Base-by-base conservation (phyloP, 2,329 filamentous ascomycete species). In the Diaporthe citrichinensis region DNA sequence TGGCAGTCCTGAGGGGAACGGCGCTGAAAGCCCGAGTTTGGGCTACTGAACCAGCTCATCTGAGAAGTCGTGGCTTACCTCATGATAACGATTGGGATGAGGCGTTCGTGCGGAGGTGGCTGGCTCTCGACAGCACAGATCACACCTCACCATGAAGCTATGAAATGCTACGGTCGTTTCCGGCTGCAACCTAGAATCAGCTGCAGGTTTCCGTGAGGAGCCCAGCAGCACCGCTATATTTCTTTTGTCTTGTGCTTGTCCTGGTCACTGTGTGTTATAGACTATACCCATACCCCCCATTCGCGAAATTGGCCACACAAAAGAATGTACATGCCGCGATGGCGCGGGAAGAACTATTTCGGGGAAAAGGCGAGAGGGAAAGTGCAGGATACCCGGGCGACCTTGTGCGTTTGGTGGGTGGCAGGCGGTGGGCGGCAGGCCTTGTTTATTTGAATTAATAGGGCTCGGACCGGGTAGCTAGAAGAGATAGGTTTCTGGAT, bases 11-110 rank as follows among this genome's bases (percentile, higher is more conserved):
- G 83, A 79, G 55, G 82, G 81, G 57, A 87, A 84, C 77, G 83
- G 83, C 23, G 81, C 83, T 28, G 84, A 81, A 44, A 87, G 85
- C 74, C 85, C 85, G 53, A 71, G 71, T 15, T 17, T 59, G 61
- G 62, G 49, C 5, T 73, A 73, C 58, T 65, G 49, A 65, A 41
- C 28, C n/a, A 36, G 14, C 36, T 20, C 28, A 41, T 46, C 23
- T 49, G 6, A 25, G 41, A 25, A 20, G 31, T 49, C n/a, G 3
- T 55, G 14, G 49, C 49, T 23, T 28, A 69, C 25, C 8, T 46
- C 65, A 41, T 55, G 34, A 31, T 53, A 28, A 41, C n/a, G 36
- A 55, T 23, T 55, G 15, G 49, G 46, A 41, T 28, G 8, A 39
- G 49, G 49, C 65, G 49, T 55, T 55, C 49, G 31, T 55, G 46